Percentiles rank a stretch among this genome's conserved stretches.
These are phyloP conservation scores for Retiboletus flavoniger DNA, from an alignment of 1,284 basidiomycete species.

Conservation along the genomic window DNA sequence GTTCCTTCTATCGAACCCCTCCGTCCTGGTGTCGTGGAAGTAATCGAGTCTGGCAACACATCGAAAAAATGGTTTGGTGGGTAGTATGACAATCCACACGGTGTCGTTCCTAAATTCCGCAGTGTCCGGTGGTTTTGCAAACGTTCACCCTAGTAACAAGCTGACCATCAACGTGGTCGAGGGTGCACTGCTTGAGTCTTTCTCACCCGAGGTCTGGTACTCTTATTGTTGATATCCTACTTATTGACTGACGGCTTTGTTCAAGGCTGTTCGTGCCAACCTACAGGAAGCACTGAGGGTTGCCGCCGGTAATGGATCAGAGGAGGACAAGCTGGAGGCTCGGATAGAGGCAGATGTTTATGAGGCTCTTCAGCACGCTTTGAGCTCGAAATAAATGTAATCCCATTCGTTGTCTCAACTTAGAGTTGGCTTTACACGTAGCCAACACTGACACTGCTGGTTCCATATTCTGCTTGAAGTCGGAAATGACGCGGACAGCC, in stretches of 20 bases:
- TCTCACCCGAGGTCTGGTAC: conserved; percentile 73
- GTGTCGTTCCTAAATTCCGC: conserved; percentile 10
- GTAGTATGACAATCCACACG: conserved; percentile 33
- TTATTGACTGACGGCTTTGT: conserved; percentile 12
- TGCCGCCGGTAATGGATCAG: conserved; percentile 78
- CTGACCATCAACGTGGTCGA: conserved; percentile 97
- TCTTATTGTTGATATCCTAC: background rate
- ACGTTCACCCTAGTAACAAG: conserved; percentile 95
- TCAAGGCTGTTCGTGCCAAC: conserved; percentile 84
- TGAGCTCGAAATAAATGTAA: conserved; percentile 54
- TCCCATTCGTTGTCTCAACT: conserved; percentile 2
- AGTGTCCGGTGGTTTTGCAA: conserved; percentile 98
- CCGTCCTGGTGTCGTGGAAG: conserved; percentile 90
- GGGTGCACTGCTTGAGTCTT: conserved; percentile 90
- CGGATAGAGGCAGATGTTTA: conserved; percentile 96
- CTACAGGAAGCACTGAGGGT: conserved; percentile 89
- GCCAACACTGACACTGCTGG: background rate
- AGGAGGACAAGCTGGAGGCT: conserved; percentile 93
- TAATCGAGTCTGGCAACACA: conserved; percentile 75
- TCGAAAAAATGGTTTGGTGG: conserved; percentile 96
- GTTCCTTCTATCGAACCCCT: conserved; percentile 92
- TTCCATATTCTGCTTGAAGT: background rate
- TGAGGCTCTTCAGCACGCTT: conserved; percentile 89
- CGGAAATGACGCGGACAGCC: background rate
- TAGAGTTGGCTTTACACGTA: conserved; percentile 14